Evolutionary conservation across 2,329 filamentous ascomycete species (phyloP), one percentile per base, ranked within the genome.

Genomic region (Penicillium verrucosum): DNA sequence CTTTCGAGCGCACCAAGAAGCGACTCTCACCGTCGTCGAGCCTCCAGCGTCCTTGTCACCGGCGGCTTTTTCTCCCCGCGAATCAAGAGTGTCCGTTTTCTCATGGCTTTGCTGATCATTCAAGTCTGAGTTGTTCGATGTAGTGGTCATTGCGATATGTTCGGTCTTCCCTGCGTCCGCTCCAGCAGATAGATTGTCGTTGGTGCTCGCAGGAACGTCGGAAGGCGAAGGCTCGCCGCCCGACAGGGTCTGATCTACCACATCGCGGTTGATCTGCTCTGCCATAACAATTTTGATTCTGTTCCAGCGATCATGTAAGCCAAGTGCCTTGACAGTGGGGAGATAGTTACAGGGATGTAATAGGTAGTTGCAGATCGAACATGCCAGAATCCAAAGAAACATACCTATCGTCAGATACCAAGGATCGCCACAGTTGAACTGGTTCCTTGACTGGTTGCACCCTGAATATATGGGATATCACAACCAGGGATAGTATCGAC

Each of bases 161-260:
- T 72, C 72, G 62, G 68, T 72, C 68, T 72, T 71, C 74, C 69
- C 73, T 69, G 67, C 73, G 71, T 77, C 76, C 72, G 74, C 76
- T 77, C 76, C 78, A 80, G 80, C 80, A 80, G 78, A 70, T 69
- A 67, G 67, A 66, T 78, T 76, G 75, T 77, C 78, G 76, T 79
- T 79, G 77, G 77, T 81, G 79, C 78, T 81, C 80, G 82, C 83
- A 85, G 81, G 79, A 78, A 80, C 83, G 83, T 85, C 84, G 82
- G 84, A 83, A 79, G 82, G 81, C 80, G 80, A 80, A 73, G 76
- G 73, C 73, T 80, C 82, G 81, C 82, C 82, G 78, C 83, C 80
- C 84, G 84, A 87, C 85, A 81, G 80, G 80, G 82, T 80, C 82
- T 85, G 80, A 80, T 85, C 85, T 85, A 87, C 84, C 85, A 86